These are phyloP conservation scores for Podospora pseudoanserina DNA, from an alignment of 495 filamentous ascomycete species.

Conservation along the genomic window DNA sequence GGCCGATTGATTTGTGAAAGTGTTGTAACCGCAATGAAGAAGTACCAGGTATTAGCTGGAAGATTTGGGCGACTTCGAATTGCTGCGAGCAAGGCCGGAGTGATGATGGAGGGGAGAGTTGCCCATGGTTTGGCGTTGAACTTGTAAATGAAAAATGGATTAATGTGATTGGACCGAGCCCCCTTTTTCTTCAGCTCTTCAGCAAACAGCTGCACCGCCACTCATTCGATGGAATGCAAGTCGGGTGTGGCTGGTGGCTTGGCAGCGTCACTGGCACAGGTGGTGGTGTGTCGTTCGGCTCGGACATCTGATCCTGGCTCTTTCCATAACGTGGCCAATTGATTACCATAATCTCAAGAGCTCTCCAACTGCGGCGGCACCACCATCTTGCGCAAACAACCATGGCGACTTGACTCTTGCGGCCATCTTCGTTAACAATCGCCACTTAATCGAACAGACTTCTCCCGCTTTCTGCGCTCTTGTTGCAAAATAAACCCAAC, in stretches of 20 bases:
- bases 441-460: not conserved
- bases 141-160: not conserved
- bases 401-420: slow-evolving; percentile 20
- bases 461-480: not conserved
- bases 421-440: not conserved
- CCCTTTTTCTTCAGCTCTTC: not conserved
- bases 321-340: slow-evolving; percentile 38
- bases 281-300: not conserved
- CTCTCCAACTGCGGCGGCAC: not conserved
- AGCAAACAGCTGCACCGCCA: not conserved
- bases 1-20: slow-evolving; percentile 51
- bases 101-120: slow-evolving; percentile 28
- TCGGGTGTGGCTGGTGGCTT: slow-evolving; percentile 17
- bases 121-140: slow-evolving; percentile 10
- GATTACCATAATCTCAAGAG: slow-evolving; percentile 12
- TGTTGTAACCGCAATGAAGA: slow-evolving; percentile 49
- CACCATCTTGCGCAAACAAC: not conserved
- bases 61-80: slow-evolving; percentile 45
- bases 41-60: slow-evolving; percentile 51
- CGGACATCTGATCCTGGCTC: not conserved
- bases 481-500: slow-evolving; percentile 13
- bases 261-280: slow-evolving; percentile 13
- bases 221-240: not conserved
- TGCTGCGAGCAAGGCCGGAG: slow-evolving; percentile 42
- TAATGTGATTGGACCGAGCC: not conserved